A percentile compares a stretch with the other conserved stretches of the same genome.
phyloP scores from a whole-genome alignment of 2,329 filamentous ascomycete species.

The Cladobotryum protrusum region DNA sequence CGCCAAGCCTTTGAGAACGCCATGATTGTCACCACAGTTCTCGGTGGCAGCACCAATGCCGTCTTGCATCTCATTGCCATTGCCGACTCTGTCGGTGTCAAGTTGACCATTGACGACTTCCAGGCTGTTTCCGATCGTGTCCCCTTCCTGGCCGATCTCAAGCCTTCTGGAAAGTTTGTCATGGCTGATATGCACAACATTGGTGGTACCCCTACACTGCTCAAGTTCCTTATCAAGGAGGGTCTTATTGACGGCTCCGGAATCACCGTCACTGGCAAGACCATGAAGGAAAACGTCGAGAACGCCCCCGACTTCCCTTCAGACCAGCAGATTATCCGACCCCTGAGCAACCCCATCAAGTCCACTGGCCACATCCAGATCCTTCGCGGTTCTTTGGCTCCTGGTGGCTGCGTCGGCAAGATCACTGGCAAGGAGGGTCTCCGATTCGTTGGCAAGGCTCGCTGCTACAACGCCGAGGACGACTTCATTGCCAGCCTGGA shows the following conservation, averaged over 20 bases:
- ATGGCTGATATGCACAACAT: conserved; percentile 82
- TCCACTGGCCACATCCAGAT: conserved; percentile 83
- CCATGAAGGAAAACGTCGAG: conserved; percentile 76
- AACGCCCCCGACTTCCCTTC: conserved; percentile 66
- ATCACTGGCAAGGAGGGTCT: conserved; percentile 94
- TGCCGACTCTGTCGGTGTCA: conserved; percentile 72
- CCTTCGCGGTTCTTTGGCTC: conserved; percentile 76
- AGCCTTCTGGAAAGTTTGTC: conserved; percentile 81
- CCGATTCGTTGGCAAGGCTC: conserved; percentile 71
- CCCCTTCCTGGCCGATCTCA: conserved; percentile 75
- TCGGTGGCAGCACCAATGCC: conserved; percentile 79
- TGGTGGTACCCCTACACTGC: conserved; percentile 78
- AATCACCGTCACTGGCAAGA: conserved; percentile 83
- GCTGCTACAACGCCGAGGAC: conserved; percentile 78
- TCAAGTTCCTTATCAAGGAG: conserved; percentile 80
- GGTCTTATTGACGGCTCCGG: conserved; percentile 75
- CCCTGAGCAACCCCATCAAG: conserved; percentile 79
- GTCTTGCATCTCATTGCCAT: conserved; percentile 82
- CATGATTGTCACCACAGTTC: conserved; percentile 76
- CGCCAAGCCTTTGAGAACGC: conserved; percentile 77
- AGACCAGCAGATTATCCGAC: conserved; percentile 76
- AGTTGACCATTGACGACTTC: conserved; percentile 81
- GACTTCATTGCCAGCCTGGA: conserved; percentile 73
- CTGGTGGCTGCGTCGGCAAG: conserved; percentile 82
- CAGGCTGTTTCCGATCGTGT: conserved; percentile 72